A percentile compares a stretch with the other conserved stretches of the same genome.
Conservation (phyloP, 23 red algal species). For the Gracilaria domingensis region DNA sequence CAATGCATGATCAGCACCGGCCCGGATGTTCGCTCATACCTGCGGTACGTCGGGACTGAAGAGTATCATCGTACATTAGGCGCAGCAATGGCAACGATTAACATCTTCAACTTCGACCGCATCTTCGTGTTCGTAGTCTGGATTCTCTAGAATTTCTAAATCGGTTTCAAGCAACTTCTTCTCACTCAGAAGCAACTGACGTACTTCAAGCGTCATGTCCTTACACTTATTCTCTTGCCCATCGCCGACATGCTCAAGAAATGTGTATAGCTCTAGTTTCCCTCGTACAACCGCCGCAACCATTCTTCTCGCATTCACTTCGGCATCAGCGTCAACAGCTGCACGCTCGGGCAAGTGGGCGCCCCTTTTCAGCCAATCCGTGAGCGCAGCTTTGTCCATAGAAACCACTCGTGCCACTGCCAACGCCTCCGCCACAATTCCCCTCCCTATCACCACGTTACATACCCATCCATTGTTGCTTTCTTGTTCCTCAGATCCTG, state of each 20-base stretch:
- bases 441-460: not conserved
- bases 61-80: no score
- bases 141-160: not conserved
- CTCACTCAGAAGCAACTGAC: constrained; percentile 14
- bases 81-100: not conserved
- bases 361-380: constrained; percentile 20
- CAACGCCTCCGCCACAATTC: constrained; percentile 13
- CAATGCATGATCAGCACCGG: no score
- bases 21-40: no score
- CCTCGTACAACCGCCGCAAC: not conserved
- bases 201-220: not conserved
- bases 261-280: not conserved
- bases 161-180: constrained; percentile 34
- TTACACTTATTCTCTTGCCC: not conserved
- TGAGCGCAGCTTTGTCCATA: constrained; percentile 37
- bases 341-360: constrained; percentile 16
- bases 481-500: not conserved
- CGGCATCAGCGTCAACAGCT: not conserved
- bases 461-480: not conserved
- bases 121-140: not conserved
- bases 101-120: not conserved
- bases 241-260: not conserved
- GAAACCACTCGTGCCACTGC: constrained; percentile 32
- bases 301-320: constrained; percentile 6
- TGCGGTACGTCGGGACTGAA: no score